Evolutionary conservation across 495 filamentous ascomycete genomes (phyloP).

Genomic region (Schizothecium vesticola): DNA sequence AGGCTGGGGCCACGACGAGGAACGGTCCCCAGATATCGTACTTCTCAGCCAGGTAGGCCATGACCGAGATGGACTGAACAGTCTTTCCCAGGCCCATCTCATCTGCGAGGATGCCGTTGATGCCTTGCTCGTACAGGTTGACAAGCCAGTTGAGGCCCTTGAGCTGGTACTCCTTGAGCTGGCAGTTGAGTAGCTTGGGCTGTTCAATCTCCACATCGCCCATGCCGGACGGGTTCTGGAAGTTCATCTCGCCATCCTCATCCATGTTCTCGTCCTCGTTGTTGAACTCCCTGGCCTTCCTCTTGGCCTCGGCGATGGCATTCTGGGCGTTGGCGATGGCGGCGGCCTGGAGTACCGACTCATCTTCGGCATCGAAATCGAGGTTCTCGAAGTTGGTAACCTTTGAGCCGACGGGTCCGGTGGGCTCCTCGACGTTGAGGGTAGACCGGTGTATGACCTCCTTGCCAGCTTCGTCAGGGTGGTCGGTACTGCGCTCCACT

Average conservation of each 20-base stretch:
- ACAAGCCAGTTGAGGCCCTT: slow-evolving; percentile 99
- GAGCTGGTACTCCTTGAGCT: slow-evolving; percentile 96
- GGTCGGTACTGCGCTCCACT: slow-evolving; percentile 80
- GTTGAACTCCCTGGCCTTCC: slow-evolving; percentile 91
- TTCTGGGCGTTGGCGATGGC: slow-evolving; percentile 95
- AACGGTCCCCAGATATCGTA: slow-evolving; percentile 99
- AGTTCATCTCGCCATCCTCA: slow-evolving; percentile 95
- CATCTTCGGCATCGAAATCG: slow-evolving; percentile 94
- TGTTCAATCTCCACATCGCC: slow-evolving; percentile 91
- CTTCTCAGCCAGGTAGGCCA: slow-evolving; percentile 95
- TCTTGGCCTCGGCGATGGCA: slow-evolving; percentile 90
- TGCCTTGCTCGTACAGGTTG: slow-evolving; percentile 98
- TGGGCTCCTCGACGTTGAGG: slow-evolving; percentile 55
- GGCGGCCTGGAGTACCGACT: slow-evolving; percentile 70
- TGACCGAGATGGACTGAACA: slow-evolving; percentile 97
- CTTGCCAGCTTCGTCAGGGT: slow-evolving; percentile 56
- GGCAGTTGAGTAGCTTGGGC: slow-evolving; percentile 86
- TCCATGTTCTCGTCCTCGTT: slow-evolving; percentile 57
- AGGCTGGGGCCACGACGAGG: slow-evolving; percentile 92
- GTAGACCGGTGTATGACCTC: slow-evolving; percentile 35
- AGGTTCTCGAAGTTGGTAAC: slow-evolving; percentile 91
- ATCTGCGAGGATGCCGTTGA: slow-evolving; percentile 97
- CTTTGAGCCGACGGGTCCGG: slow-evolving; percentile 55
- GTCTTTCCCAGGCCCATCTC: slow-evolving; percentile 99
- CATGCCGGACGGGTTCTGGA: slow-evolving; percentile 95